Evolutionary conservation across 2,329 filamentous ascomycete species (phyloP), one percentile per base, ranked within the genome.

Genomic region (Penicillium sp.): DNA sequence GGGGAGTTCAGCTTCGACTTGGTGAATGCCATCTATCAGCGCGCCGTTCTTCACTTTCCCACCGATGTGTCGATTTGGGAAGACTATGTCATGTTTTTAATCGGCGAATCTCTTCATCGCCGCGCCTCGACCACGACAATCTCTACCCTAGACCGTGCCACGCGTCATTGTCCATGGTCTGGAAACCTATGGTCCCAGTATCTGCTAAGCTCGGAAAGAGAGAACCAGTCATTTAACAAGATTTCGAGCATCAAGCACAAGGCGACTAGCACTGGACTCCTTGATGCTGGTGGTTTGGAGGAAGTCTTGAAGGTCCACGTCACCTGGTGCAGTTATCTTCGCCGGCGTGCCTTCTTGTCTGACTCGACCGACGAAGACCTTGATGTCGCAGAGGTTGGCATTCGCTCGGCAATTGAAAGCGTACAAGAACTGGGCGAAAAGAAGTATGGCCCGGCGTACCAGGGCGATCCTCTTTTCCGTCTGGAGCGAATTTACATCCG

Each of bases 241-340:
- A 87, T 97, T 45, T 88, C 94, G 60, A 78, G 83, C 35, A 89
- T 96, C 67, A 98, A 98, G 69, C 88, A 96, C 67, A 83, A 84
- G 38, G 93, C 93, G 6, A 97, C 90, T 0, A 88, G 84, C 62
- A 88, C 88, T 22, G 84, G 88, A 8, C 77, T 94, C 37, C 76
- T 97, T 5, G 89, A 95, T 65, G 83, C 86, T 55, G 83, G 88
- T 53, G 90, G 89, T 22, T 85, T 96, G 77, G 82, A 88, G 43
- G 87, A 90, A 57, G 82, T 96, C 29, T 79, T 97, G 52, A 88
- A 95, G 61, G 88, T 97, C 63, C 89, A 96, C 63, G 83, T 88
- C 46, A 85, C 90, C 0, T 98, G 93, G 93, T 96, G 91, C 64
- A 89, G 88, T 43, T 97, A 91, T 60, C 77, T 98, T 19, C 88